Conservation (phyloP, 495 filamentous ascomycete species). For the Aspergillus ostianus region DNA sequence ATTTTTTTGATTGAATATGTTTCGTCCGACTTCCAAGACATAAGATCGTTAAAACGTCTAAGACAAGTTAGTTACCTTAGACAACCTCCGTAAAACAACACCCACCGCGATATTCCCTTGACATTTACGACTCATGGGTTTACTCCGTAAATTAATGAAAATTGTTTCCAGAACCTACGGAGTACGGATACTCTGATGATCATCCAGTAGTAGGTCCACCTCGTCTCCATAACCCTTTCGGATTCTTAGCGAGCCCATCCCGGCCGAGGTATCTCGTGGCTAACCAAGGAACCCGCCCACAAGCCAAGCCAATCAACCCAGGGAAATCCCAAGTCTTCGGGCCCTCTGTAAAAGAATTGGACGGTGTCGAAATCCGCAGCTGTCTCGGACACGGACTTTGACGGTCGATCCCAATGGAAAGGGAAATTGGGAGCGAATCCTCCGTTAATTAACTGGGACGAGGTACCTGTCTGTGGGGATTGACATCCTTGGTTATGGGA, state of each 20-base stretch:
- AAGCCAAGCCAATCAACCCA: constrained; percentile 12
- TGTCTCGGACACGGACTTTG: constrained; percentile 14
- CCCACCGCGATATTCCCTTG: not conserved
- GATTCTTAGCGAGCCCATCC: constrained; percentile 7
- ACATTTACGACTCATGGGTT: not conserved
- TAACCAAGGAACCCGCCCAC: constrained; percentile 8
- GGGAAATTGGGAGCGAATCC: constrained; percentile 14
- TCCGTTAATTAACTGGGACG: not conserved
- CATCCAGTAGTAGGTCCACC: constrained; percentile 12
- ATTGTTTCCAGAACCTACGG: constrained; percentile 6
- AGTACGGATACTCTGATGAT: constrained; percentile 18
- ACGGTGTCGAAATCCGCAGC: constrained; percentile 9
- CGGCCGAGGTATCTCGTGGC: constrained; percentile 21
- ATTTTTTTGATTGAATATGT: too few relatives aligned
- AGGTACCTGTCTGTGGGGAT: constrained; percentile 6
- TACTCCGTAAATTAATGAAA: not conserved
- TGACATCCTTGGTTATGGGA: constrained; percentile 4
- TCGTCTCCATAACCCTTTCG: constrained; percentile 22
- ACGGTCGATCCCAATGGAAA: constrained; percentile 25
- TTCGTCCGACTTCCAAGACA: not conserved
- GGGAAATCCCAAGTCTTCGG: too few relatives aligned
- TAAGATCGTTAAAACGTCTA: not conserved
- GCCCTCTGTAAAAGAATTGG: too few relatives aligned
- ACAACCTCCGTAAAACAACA: not conserved
- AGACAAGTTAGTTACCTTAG: not conserved